phyloP scores from a whole-genome alignment of 176 grass and related monocot species.

The Stipa capillata region DNA sequence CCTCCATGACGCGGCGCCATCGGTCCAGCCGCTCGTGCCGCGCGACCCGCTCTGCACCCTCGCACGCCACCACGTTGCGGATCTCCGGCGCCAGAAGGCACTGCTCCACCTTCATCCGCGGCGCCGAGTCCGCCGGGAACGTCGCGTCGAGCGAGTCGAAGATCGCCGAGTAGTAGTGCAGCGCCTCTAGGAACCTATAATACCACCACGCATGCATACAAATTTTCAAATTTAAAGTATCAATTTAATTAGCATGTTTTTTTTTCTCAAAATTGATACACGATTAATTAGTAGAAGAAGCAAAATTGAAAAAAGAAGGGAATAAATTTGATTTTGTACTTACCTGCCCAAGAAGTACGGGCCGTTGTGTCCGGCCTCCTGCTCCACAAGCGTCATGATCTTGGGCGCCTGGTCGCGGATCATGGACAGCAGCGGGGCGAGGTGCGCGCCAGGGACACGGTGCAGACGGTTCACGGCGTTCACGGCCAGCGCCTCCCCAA shows the following conservation, averaged over 20 bases:
- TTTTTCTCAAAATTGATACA: neutral
- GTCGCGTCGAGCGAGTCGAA: constrained; percentile 83
- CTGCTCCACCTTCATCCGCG: constrained; percentile 55
- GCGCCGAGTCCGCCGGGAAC: constrained; percentile 32
- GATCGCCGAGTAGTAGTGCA: constrained; percentile 91
- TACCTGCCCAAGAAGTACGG: constrained; percentile 62
- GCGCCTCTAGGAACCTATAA: constrained; percentile 69
- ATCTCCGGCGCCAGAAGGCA: constrained; percentile 66
- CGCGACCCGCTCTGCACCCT: constrained; percentile 54
- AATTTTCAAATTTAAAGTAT: neutral
- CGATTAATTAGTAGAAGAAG: neutral
- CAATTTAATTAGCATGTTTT: neutral
- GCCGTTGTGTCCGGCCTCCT: constrained; percentile 82
- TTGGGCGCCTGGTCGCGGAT: constrained; percentile 53
- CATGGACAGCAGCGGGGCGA: constrained; percentile 48
- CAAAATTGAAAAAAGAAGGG: neutral
- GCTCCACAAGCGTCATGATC: constrained; percentile 80
- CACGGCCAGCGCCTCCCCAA: constrained; percentile 73
- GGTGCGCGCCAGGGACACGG: constrained; percentile 41
- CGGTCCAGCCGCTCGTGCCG: constrained; percentile 62
- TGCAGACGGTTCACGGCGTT: constrained; percentile 76
- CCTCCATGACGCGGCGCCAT: constrained; percentile 49
- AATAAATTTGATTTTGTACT: neutral
- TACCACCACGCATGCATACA: too few species aligned
- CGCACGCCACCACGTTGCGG: constrained; percentile 69